phyloP scores from a whole-genome alignment of 1,284 basidiomycete genomes.

The Trametes versicolor region DNA sequence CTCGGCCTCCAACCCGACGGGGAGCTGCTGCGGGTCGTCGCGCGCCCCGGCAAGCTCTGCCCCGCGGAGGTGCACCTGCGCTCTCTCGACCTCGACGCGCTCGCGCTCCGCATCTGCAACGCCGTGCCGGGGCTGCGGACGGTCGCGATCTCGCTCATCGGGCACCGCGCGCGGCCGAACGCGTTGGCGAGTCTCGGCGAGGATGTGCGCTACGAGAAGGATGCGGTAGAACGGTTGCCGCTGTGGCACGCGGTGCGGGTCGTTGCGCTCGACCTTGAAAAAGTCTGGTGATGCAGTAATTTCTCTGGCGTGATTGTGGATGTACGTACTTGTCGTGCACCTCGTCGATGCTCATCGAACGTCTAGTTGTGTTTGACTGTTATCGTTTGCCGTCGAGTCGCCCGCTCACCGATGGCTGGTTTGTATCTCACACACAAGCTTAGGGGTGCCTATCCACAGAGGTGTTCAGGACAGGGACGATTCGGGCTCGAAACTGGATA shows the following conservation, averaged over 20 bases:
- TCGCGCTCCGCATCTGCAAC: background rate
- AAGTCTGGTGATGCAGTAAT: too few relatives aligned
- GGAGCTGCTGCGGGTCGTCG: background rate
- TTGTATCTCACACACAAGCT: too few relatives aligned
- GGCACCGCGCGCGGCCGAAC: slow-evolving; percentile 1
- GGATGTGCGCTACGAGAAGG: background rate
- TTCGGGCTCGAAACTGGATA: too few relatives aligned
- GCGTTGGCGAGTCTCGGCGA: background rate
- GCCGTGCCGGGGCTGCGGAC: slow-evolving; percentile 5
- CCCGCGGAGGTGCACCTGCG: slow-evolving; percentile 8
- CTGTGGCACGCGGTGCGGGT: background rate
- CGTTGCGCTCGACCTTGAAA: too few relatives aligned
- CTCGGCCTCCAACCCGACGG: background rate
- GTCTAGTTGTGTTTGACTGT: too few relatives aligned
- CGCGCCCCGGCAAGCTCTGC: background rate
- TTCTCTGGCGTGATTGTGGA: too few relatives aligned
- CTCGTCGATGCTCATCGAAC: too few relatives aligned
- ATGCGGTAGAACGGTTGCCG: slow-evolving; percentile 3
- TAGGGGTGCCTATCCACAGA: too few relatives aligned
- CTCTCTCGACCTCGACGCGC: slow-evolving; percentile 10
- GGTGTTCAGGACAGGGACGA: too few relatives aligned
- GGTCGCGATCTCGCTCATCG: background rate
- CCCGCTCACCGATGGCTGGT: too few relatives aligned
- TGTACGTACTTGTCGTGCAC: too few relatives aligned
- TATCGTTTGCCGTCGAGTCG: too few relatives aligned